phyloP scores from a whole-genome alignment of 805 yeast genomes.

The Nakazawaea wyomingensis region DNA sequence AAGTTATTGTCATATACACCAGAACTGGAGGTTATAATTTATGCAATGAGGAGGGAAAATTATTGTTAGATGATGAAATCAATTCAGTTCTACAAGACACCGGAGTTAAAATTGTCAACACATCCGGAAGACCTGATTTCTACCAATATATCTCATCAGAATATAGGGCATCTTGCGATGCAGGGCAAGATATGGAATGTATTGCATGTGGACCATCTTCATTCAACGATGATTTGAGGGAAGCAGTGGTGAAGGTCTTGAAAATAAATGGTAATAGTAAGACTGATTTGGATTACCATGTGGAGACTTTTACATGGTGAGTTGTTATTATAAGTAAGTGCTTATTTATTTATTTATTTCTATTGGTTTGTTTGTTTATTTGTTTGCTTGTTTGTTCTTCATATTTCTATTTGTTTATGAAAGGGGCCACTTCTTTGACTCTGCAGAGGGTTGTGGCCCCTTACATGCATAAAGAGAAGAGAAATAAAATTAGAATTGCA shows the following conservation, averaged over 20 bases:
- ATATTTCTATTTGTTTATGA: too few relatives aligned
- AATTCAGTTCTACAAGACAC: not conserved
- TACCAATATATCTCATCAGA: not conserved
- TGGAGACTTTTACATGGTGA: constrained; percentile 10
- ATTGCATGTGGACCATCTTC: constrained; percentile 13
- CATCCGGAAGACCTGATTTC: constrained; percentile 4
- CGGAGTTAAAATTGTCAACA: not conserved
- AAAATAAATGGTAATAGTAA: not conserved
- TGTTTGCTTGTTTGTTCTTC: too few relatives aligned
- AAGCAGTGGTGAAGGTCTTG: constrained; percentile 3
- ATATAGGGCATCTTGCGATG: not conserved
- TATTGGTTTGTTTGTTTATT: too few relatives aligned
- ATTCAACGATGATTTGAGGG: constrained; percentile 12
- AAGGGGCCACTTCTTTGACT: too few relatives aligned
- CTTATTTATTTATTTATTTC: too few relatives aligned
- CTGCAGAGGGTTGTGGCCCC: too few relatives aligned
- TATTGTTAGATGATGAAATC: not conserved
- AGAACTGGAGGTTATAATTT: not conserved
- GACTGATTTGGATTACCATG: not conserved
- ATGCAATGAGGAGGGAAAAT: not conserved
- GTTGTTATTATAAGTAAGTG: too few relatives aligned
- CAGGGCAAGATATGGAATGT: constrained; percentile 1
- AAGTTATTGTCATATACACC: constrained; percentile 14
- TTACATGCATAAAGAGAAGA: too few relatives aligned
- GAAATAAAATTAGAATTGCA: too few relatives aligned